Evolutionary conservation across 2,329 filamentous ascomycete genomes (phyloP).

Genomic region (Hirsutella minnesotensis): DNA sequence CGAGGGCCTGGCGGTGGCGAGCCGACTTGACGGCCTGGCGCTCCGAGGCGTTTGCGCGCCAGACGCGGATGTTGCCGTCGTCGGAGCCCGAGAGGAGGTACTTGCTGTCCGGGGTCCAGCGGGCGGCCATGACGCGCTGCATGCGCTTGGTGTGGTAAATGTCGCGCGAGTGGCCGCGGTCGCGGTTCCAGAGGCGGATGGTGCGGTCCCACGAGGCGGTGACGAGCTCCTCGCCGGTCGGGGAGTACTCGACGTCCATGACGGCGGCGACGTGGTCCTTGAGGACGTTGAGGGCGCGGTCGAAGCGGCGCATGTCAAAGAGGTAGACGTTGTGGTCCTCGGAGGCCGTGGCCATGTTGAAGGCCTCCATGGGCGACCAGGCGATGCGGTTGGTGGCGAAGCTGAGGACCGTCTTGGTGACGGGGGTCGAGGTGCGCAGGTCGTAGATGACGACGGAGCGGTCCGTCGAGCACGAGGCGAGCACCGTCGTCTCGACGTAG

Average conservation of each 20-base stretch:
- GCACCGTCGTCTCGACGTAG: constrained; percentile 81
- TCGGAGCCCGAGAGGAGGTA: constrained; percentile 87
- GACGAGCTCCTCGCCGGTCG: constrained; percentile 88
- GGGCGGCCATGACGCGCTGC: constrained; percentile 81
- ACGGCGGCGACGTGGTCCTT: constrained; percentile 85
- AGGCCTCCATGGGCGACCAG: constrained; percentile 96
- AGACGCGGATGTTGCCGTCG: constrained; percentile 79
- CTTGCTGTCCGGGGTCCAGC: constrained; percentile 79
- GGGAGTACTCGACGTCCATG: constrained; percentile 93
- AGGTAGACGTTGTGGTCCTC: constrained; percentile 85
- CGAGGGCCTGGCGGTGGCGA: constrained; percentile 73
- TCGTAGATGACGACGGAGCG: constrained; percentile 86
- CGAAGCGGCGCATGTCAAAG: constrained; percentile 89
- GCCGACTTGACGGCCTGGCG: constrained; percentile 78
- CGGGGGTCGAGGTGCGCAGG: constrained; percentile 70
- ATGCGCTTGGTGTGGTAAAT: constrained; percentile 97
- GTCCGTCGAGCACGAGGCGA: constrained; percentile 78
- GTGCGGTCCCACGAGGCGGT: constrained; percentile 79
- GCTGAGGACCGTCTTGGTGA: constrained; percentile 69
- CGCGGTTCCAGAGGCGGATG: constrained; percentile 71
- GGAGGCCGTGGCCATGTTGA: constrained; percentile 86
- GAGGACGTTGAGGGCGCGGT: constrained; percentile 76
- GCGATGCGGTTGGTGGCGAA: constrained; percentile 74
- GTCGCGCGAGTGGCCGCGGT: constrained; percentile 75
- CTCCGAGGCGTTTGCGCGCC: constrained; percentile 77